Percentiles rank a stretch among this genome's conserved stretches.
These are phyloP conservation scores for Colletotrichum navitas DNA, from an alignment of 2,329 filamentous ascomycete genomes.

Conservation along the genomic window DNA sequence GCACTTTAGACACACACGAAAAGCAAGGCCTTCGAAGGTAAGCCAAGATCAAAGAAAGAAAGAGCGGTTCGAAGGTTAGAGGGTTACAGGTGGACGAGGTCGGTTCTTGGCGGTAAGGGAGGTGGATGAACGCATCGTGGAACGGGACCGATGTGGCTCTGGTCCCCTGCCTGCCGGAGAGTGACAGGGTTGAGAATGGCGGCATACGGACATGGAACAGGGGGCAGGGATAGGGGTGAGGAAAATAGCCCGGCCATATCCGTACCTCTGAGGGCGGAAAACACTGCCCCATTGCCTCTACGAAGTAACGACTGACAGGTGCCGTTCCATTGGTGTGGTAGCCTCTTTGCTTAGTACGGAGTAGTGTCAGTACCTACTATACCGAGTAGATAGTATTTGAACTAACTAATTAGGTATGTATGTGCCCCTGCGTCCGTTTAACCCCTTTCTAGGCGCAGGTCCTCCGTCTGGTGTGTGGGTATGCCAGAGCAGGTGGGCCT, in stretches of 20 bases:
- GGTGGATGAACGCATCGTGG: not conserved
- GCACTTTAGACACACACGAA: not conserved
- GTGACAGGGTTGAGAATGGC: not conserved
- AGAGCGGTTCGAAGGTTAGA: not conserved
- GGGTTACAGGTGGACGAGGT: constrained; percentile 1
- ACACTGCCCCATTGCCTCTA: not conserved
- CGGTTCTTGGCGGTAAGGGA: not conserved
- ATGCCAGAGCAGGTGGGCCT: constrained; percentile 22
- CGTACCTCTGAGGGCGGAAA: not conserved
- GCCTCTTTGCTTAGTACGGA: too few relatives aligned
- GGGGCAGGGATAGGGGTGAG: not conserved
- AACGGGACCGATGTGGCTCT: not conserved
- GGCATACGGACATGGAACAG: not conserved
- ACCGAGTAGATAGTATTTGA: too few relatives aligned
- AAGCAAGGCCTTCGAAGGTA: not conserved
- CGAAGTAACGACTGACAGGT: too few relatives aligned
- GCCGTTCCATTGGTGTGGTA: too few relatives aligned
- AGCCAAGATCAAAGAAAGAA: not conserved
- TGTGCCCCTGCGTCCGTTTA: constrained; percentile 9
- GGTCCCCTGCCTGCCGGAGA: not conserved
- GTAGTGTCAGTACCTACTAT: too few relatives aligned
- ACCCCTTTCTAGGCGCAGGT: constrained; percentile 34
- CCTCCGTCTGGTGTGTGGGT: not conserved
- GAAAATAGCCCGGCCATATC: not conserved
- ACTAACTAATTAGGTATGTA: too few relatives aligned